Base-by-base conservation (phyloP, 2,329 filamentous ascomycete genomes). In the Monilinia laxa region DNA sequence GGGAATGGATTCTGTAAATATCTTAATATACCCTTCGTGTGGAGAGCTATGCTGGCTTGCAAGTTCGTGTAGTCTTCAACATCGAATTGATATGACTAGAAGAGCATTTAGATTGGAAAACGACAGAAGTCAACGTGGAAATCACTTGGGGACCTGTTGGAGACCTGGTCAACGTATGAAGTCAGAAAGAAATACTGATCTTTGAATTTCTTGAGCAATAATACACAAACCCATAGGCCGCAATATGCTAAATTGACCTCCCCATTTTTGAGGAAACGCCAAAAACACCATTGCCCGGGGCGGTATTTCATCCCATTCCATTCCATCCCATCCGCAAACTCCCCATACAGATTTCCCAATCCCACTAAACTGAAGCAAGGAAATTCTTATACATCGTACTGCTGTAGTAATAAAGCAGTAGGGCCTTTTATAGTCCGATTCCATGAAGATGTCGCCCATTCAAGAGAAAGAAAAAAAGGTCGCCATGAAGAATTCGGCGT, bases 261-360 rank as follows among this genome's bases (percentile, higher is more conserved):
- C 45, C 38, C 51, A 6, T 42, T 23, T 51, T 40, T 7, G 28
- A 52, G 31, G 31, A 60, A 65, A 65, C 63, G 63, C 63, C 63
- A 58, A 23, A 31, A 47, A 65, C 55, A 54, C 57, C 64, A 66
- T 66, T 56, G 56, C 52, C 23, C 71, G 68, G 69, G 31, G 57
- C 57, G 57, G 45, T 18, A 60, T 51, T 49, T 62, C 23, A 38
- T 42, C 53, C 59, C 49, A 62, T 25, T 28, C 47, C 40, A 53
- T 31, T 23, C 45, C 10, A 49, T 31, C 23, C 63, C 63, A 18
- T 52, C 47, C 28, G n/a, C 38, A 59, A 51, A 60, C 56, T 25
- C 40, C 55, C 55, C 31, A 11, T 45, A 20, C 16, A 11, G 28
- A 42, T 60, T 65, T 65, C 35, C 63, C 47, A 38, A 23, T 52